Evolutionary conservation across 352 stramenopile genomes (phyloP).

Genomic region (Aphanomyces stellatus): DNA sequence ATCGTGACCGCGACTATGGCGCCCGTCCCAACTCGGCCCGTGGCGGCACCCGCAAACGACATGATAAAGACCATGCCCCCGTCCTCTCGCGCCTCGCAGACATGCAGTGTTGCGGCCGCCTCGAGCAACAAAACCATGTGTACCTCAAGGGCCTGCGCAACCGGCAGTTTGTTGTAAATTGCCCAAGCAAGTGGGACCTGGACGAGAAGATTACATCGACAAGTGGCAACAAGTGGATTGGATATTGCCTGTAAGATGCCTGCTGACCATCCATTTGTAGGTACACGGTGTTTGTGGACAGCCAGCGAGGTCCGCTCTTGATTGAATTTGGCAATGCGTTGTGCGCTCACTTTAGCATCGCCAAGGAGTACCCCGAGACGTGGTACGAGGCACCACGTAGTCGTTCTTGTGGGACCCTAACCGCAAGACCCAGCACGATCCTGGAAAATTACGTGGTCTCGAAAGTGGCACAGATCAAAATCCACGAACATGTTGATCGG

Average conservation of each 20-base stretch:
- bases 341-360: slow-evolving; percentile 52
- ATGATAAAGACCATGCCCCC: slow-evolving; percentile 31
- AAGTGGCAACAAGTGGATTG: slow-evolving; percentile 35
- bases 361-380: slow-evolving; percentile 44
- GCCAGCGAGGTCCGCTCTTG: slow-evolving; percentile 59
- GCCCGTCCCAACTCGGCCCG: slow-evolving; percentile 50
- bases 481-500: slow-evolving; percentile 63
- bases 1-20: slow-evolving; percentile 47
- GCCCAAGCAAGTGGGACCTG: slow-evolving; percentile 67
- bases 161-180: slow-evolving; percentile 42
- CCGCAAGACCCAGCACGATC: not conserved
- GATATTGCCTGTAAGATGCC: not conserved
- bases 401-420: not conserved
- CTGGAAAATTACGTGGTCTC: slow-evolving; percentile 46
- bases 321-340: slow-evolving; percentile 76
- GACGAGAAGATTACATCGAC: slow-evolving; percentile 70
- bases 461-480: slow-evolving; percentile 54
- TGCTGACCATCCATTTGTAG: not conserved
- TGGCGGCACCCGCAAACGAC: slow-evolving; percentile 39
- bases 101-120: slow-evolving; percentile 49
- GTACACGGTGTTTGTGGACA: slow-evolving; percentile 74
- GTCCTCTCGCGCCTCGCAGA: slow-evolving; percentile 49
- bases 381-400: slow-evolving; percentile 23
- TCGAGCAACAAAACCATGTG: slow-evolving; percentile 41
- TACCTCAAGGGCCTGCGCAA: slow-evolving; percentile 27